Evolutionary conservation across 345 rosid species (phyloP), one percentile per base, ranked within the genome.

Genomic region (Lumnitzera racemosa): DNA sequence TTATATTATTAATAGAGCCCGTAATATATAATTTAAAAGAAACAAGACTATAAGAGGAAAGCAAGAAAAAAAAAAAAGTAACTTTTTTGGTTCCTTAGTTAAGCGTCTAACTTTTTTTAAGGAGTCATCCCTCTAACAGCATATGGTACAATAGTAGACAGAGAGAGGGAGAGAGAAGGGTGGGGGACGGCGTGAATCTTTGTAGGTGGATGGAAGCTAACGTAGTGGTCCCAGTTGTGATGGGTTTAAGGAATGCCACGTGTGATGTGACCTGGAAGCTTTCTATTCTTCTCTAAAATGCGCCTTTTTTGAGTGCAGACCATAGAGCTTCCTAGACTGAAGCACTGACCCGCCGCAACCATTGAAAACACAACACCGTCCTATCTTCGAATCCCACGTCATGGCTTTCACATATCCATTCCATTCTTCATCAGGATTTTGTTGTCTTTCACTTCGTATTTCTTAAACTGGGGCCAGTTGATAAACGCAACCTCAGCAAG

Each of bases 171-270:
- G 24, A 17, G 8, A 2, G 20, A 13, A 41, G 47, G 31, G 61
- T 12, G 62, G 12, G 15, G 54, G 83, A 77, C 88, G 81, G 88
- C 81, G 70, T 79, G 71, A 80, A 70, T 80, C 72, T 72, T 70
- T 67, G 64, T 61, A 65, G 63, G 79, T 71, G 75, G 79, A 4
- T 57, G 57, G 78, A 75, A 73, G 74, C 76, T 67, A 54, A 24
- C 72, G 0, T 27, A 4, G 63, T 72, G 81, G 85, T 80, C 85
- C 81, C 74, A n/a, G 43, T 36, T 36, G 43, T 36, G 43, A 59
- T 27, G 46, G 49, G 73, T 80, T 67, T 3, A 53, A 10, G 11
- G 16, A 0, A 11, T 12, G 72, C 65, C 83, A 73, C 85, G 75
- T 78, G 74, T 27, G 5, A 64, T 1, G 2, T 2, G 0, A 14